Evolutionary conservation across 768 basidiomycete genomes (phyloP), one percentile per base, ranked within the genome.

Genomic region (Mrakia frigida): DNA sequence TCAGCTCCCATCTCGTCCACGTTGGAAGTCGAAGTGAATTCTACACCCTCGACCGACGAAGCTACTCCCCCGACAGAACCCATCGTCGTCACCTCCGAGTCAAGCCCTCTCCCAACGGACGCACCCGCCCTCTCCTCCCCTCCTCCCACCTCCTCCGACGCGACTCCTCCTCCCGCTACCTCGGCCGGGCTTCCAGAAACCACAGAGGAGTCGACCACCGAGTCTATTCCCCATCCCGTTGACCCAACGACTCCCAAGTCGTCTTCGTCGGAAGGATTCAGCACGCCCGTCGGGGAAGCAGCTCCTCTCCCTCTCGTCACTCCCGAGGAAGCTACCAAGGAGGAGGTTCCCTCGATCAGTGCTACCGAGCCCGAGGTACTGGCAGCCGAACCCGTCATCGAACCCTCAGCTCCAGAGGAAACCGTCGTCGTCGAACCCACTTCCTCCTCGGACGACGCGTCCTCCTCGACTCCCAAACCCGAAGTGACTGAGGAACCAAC

Each of bases 261-360:
- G 10, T 14, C 74, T n/a, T 59, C 74, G 37, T 74, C 74, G 21
- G 74, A 75, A 28, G 74, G 65, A 1, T 75, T 75, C 74, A 28
- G 50, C 25, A 75, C 74, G 9, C 74, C 74, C 13, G 69, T 50
- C 3, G 74, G 53, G 25, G 63, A 69, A 11, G 50, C 23, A 9
- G 46, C 52, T 46, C 56, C 56, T 11, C 69, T 53, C 10, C 75
- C 70, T 21, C 28, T n/a, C 35, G 53, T 39, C 31, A n/a, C 73
- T 41, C 31, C 37, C 21, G 56, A 61, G 25, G 21, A 59, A 31
- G n/a, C 60, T 4, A 41, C 23, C 60, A 60, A 23, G 25, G 72
- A 50, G 52, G 35, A 61, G 60, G 39, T 31, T 9, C 4, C 7
- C 3, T 23, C n/a, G 6, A 6, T 35, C 21, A 10, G 11, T 56